Base-by-base conservation (phyloP, 345 rosid species). In the Populus simonii region DNA sequence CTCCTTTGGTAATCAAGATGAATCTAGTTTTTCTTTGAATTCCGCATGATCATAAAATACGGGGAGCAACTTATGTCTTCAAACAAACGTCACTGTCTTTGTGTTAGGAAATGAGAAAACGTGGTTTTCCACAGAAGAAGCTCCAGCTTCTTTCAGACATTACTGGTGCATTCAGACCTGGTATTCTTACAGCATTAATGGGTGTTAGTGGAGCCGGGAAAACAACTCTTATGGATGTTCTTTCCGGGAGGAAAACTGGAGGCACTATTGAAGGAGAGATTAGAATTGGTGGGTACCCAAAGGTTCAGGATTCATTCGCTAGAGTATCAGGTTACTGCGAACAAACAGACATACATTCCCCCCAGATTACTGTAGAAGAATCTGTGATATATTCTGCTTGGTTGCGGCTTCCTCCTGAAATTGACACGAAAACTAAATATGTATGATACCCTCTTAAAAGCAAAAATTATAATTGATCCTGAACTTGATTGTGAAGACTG, bases 191-290 rank as follows among this genome's bases (percentile, higher is more conserved):
- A 7, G 93, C 93, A n/a, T 75, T 94, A 79, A 94, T 94, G 97
- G 94, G 98, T n/a, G 89, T 89, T 25, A 92, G 92, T 63, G 98
- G 98, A 71, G 98, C 98, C 15, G 97, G 97, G 13, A 94, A 94
- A 79, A 91, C 97, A 17, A 94, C 97, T 55, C 87, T 94, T 33
- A 83, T 94, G 43, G 97, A 94, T 78, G 97, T 94, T 80, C 92
- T 94, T 1, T 86, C 92, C 0, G 98, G 98, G 71, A 88, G 97
- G 83, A 94, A 94, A 88, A 92, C 95, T 35, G 88, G 84, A 10
- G 97, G 98, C 57, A 85, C 80, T 79, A 84, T 86, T 1, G 94
- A 89, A 83, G 96, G 97, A 55, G 93, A 92, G 41, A 89, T 92
- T 41, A 92, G 74, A 84, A 82, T 92, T 69, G 86, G 88, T 1